Conservation (phyloP, 352 stramenopile species). For the Pythium dissotocum region DNA sequence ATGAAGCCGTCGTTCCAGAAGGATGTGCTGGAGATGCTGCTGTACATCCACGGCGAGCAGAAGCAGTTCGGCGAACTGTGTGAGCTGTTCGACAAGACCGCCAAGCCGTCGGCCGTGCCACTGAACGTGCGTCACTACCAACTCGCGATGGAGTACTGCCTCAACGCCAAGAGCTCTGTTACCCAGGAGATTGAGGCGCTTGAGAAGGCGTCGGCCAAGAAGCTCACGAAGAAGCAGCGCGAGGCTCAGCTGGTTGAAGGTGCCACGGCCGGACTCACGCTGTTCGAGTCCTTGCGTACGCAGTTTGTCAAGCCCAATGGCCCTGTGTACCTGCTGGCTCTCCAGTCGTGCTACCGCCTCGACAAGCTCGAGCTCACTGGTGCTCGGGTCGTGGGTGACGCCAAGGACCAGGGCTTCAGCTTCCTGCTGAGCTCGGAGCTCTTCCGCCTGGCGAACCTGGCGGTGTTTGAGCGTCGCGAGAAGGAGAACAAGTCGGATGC, state of each 20-base stretch:
- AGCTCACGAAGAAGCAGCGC: conserved; percentile 19
- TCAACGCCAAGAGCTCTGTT: neutral
- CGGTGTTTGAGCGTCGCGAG: conserved; percentile 18
- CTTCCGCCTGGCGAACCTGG: conserved; percentile 22
- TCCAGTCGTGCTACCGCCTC: conserved; percentile 61
- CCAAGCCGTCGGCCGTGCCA: conserved; percentile 46
- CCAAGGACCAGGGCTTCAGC: conserved; percentile 52
- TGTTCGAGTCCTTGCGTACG: conserved; percentile 75
- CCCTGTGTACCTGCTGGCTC: conserved; percentile 66
- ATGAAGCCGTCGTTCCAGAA: conserved; percentile 61
- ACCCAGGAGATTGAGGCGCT: neutral
- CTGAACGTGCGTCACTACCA: conserved; percentile 66
- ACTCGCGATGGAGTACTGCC: conserved; percentile 68
- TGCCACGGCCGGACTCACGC: conserved; percentile 51
- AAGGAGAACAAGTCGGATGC: neutral
- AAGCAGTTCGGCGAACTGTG: conserved; percentile 43
- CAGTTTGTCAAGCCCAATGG: conserved; percentile 80
- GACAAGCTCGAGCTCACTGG: conserved; percentile 50
- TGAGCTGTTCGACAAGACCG: conserved; percentile 44
- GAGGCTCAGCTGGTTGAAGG: conserved; percentile 28
- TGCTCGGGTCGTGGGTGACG: conserved; percentile 52
- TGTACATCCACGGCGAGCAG: conserved; percentile 68
- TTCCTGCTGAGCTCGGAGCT: conserved; percentile 28
- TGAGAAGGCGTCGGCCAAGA: conserved; percentile 22
- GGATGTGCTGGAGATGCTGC: conserved; percentile 67